phyloP scores from a whole-genome alignment of 768 basidiomycete genomes.

The Pleurotus tuoliensis region DNA sequence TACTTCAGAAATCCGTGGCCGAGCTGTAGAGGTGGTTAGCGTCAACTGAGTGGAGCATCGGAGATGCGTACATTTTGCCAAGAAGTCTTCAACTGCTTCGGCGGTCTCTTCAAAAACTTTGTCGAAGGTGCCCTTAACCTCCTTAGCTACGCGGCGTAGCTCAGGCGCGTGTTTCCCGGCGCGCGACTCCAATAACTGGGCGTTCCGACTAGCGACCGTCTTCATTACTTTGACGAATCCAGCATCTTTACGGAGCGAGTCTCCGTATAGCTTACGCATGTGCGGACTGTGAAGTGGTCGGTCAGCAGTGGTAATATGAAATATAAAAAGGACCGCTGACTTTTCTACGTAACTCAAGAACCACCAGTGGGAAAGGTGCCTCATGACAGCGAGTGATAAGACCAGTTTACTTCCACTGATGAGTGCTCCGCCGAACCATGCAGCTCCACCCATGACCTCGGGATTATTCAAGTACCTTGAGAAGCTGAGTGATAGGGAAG shows the following conservation, averaged over 20 bases:
- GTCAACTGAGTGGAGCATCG: slow-evolving; percentile 6
- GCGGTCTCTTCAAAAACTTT: slow-evolving; percentile 95
- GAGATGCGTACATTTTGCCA: slow-evolving; percentile 75
- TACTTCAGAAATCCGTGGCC: slow-evolving; percentile 82
- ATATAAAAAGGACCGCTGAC: slow-evolving; percentile 41
- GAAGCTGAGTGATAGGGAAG: neutral
- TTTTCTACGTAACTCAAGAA: slow-evolving; percentile 90
- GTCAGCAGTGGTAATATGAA: slow-evolving; percentile 2
- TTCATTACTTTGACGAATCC: slow-evolving; percentile 99
- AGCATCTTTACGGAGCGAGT: slow-evolving; percentile 90
- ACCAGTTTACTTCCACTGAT: slow-evolving; percentile 95
- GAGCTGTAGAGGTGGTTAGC: slow-evolving; percentile 45
- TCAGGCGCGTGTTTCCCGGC: slow-evolving; percentile 83
- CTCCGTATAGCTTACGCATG: slow-evolving; percentile 94
- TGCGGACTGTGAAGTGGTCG: slow-evolving; percentile 66
- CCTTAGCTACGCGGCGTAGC: slow-evolving; percentile 72
- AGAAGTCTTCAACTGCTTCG: slow-evolving; percentile 89
- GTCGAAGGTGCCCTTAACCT: slow-evolving; percentile 92
- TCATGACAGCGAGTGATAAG: slow-evolving; percentile 75
- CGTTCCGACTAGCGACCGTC: slow-evolving; percentile 83
- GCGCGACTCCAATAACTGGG: slow-evolving; percentile 65
- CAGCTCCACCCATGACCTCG: slow-evolving; percentile 92
- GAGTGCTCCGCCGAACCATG: slow-evolving; percentile 90
- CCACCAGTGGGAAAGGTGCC: slow-evolving; percentile 92
- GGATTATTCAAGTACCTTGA: slow-evolving; percentile 88